Base-by-base conservation (phyloP, 2,329 filamentous ascomycete species). In the Cercospora sesami region DNA sequence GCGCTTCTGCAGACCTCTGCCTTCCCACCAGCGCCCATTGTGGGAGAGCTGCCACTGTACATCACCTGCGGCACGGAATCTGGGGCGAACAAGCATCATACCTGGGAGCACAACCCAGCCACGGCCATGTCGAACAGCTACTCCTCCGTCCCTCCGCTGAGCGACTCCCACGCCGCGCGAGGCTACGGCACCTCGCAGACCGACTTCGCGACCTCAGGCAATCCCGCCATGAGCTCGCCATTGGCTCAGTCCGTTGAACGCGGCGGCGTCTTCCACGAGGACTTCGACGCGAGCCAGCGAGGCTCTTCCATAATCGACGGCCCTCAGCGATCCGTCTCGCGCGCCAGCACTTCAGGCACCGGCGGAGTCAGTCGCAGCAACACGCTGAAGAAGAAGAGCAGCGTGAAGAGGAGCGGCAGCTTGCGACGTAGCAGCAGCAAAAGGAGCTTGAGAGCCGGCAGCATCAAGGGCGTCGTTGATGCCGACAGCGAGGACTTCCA, bases 311-410 rank as follows among this genome's bases (percentile, higher is more conserved):
- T 91, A 67, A 76, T 88, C 74, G 84, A 83, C 60, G 76, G 69
- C 45, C 84, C 90, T 80, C 85, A 89, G 78, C 88, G 89, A 72
- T 86, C 89, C 64, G 83, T 83, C 69, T 91, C 89, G n/a, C 68
- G 68, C 28, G 71, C 71, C 48, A 68, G 69, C 58, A 84, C 85
- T 66, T 79, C 77, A 76, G 77, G 77, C 78, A 76, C 77, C 73
- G 86, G 69, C 53, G 78, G 83, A 73, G 75, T 84, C 76, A 86
- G 79, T 81, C 85, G 88, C 66, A 85, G 85, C 69, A 92, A 92
- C 68, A 97, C 94, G 0, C 84, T 98, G 74, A 95, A 92, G 83
- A 98, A 98, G 85, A 95, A 93, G 80, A 84, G 83, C 26, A 96
- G 93, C 9, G 78, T 97, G 67, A 90, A 90, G 72, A 87, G 91